phyloP scores from a whole-genome alignment of 2,329 filamentous ascomycete genomes.

The Dactylonectria macrodidyma region DNA sequence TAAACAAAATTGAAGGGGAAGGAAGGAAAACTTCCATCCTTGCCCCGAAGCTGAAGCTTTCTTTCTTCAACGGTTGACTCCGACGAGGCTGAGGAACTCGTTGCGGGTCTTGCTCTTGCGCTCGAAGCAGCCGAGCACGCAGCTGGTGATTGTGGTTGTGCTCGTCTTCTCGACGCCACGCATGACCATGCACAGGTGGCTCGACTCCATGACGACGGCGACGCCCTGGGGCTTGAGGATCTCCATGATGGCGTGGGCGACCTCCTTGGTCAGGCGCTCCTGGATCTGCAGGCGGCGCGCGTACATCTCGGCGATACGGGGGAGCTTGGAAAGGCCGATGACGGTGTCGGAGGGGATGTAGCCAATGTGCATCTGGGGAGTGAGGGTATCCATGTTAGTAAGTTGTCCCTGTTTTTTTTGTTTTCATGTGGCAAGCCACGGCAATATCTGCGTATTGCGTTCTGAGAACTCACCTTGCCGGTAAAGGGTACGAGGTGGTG shows the following conservation, averaged over 20 bases:
- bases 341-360: slow-evolving; percentile 95
- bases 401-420: neutral
- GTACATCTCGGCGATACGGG: slow-evolving; percentile 97
- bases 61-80: slow-evolving; percentile 63
- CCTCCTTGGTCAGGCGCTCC: slow-evolving; percentile 95
- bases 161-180: slow-evolving; percentile 95
- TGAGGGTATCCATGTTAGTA: slow-evolving; percentile 1
- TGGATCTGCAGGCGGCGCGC: slow-evolving; percentile 94
- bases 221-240: slow-evolving; percentile 95
- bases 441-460: neutral
- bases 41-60: neutral
- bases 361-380: slow-evolving; percentile 91
- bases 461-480: slow-evolving; percentile 78
- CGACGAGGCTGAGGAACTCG: slow-evolving; percentile 89
- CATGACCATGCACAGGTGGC: slow-evolving; percentile 99
- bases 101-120: slow-evolving; percentile 93
- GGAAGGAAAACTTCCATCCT: neutral
- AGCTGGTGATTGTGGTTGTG: slow-evolving; percentile 92
- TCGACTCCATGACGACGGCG: slow-evolving; percentile 97
- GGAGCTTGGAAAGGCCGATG: slow-evolving; percentile 95
- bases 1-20: neutral
- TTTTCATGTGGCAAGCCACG: slow-evolving; percentile 3
- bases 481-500: slow-evolving; percentile 97
- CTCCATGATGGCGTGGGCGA: slow-evolving; percentile 93
- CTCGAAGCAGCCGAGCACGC: slow-evolving; percentile 96